Evolutionary conservation across 345 rosid species (phyloP).

Genomic region (Hibiscus mutabilis): DNA sequence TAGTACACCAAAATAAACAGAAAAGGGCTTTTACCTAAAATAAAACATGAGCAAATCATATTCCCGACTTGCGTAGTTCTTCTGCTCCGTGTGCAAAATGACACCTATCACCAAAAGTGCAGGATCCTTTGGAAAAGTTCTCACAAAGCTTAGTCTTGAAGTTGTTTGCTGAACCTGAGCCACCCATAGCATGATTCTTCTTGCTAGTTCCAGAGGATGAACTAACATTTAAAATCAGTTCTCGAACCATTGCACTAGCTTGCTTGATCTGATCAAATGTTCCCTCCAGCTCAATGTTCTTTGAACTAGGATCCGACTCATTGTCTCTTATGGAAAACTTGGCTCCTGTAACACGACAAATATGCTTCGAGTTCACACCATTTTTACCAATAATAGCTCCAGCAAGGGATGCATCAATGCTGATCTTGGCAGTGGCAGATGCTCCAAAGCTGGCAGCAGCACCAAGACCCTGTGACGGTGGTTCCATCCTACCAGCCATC

Average conservation of each 20-base stretch:
- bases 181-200: slow-evolving; percentile 21
- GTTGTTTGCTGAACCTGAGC: slow-evolving; percentile 32
- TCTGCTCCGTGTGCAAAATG: slow-evolving; percentile 87
- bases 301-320: slow-evolving; percentile 68
- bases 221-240: slow-evolving; percentile 64
- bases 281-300: slow-evolving; percentile 94
- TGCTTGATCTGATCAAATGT: slow-evolving; percentile 79
- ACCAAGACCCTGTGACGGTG: neutral
- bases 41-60: slow-evolving; percentile 12
- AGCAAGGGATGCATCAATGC: slow-evolving; percentile 83
- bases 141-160: slow-evolving; percentile 84
- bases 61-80: slow-evolving; percentile 50
- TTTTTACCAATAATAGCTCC: slow-evolving; percentile 94
- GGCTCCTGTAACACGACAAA: slow-evolving; percentile 26
- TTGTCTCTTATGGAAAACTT: slow-evolving; percentile 92
- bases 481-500: neutral
- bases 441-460: neutral
- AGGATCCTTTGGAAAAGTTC: slow-evolving; percentile 63
- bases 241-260: slow-evolving; percentile 35
- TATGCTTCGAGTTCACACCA: slow-evolving; percentile 89
- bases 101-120: slow-evolving; percentile 82
- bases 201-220: slow-evolving; percentile 30
- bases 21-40: slow-evolving; percentile 2
- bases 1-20: slow-evolving; percentile 2
- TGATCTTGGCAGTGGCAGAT: slow-evolving; percentile 82